phyloP scores from a whole-genome alignment of 108 stramenopile genomes.

The Cyclotella baltica region DNA sequence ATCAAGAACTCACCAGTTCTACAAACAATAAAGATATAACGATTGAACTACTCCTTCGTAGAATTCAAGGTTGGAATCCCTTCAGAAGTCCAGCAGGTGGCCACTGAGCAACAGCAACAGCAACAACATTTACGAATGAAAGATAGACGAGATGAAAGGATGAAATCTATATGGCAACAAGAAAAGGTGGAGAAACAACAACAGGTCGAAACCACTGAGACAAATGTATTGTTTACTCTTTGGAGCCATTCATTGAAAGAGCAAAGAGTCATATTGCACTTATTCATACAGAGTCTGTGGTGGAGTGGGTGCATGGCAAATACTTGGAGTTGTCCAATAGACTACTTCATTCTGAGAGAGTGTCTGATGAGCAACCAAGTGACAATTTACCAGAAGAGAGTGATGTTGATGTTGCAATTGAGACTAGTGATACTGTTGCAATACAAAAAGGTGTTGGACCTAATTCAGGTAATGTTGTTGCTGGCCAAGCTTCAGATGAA shows the following conservation, averaged over 20 bases:
- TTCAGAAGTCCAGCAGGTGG: neutral
- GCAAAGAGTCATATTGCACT: too few relatives aligned
- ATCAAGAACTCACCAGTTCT: neutral
- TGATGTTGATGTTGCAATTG: too few relatives aligned
- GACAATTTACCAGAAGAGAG: too few relatives aligned
- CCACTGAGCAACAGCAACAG: constrained; percentile 6
- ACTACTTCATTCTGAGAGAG: too few relatives aligned
- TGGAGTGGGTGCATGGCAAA: too few relatives aligned
- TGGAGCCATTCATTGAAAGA: neutral
- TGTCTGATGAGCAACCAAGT: too few relatives aligned
- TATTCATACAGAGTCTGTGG: too few relatives aligned
- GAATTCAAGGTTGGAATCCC: constrained; percentile 30
- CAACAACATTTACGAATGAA: constrained; percentile 35
- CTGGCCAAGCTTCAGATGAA: neutral
- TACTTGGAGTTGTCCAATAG: too few relatives aligned
- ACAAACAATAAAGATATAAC: constrained; percentile 3
- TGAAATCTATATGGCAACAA: constrained; percentile 24
- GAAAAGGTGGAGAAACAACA: constrained; percentile 18
- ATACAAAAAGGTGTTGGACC: too few relatives aligned
- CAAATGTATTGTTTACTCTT: too few relatives aligned
- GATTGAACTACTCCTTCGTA: constrained; percentile 25
- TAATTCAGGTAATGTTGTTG: too few relatives aligned
- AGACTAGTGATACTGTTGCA: too few relatives aligned
- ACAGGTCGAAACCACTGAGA: neutral
- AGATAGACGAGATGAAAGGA: constrained; percentile 37